Conservation (phyloP, 2,329 filamentous ascomycete species). For the Cercospora nicotianae region DNA sequence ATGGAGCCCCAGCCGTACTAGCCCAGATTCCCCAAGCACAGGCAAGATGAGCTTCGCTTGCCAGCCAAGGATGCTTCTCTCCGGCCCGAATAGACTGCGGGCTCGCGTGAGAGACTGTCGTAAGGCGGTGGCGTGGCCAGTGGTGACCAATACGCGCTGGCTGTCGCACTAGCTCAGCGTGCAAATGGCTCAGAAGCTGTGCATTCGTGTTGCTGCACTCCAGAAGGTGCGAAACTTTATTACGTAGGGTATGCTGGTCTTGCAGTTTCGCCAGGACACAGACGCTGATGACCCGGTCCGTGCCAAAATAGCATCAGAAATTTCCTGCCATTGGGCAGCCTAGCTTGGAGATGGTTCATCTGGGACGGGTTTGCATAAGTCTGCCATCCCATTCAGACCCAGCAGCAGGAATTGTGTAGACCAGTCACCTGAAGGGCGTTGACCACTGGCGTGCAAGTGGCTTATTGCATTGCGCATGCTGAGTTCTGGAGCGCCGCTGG, state of each 20-base stretch:
- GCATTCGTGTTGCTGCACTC: not conserved
- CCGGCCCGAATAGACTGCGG: constrained; percentile 20
- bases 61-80: constrained; percentile 11
- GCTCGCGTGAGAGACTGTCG: not conserved
- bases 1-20: constrained; percentile 9
- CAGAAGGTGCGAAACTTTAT: not conserved
- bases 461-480: not conserved
- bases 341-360: not conserved
- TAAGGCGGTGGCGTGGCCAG: not conserved
- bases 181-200: not conserved
- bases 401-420: not conserved
- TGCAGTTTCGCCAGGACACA: not conserved
- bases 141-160: not conserved
- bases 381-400: not conserved
- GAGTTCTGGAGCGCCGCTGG: not conserved
- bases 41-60: constrained; percentile 13
- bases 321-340: not conserved
- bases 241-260: not conserved
- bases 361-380: not conserved
- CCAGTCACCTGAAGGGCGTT: not conserved
- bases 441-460: not conserved
- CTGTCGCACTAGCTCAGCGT: not conserved
- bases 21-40: constrained; percentile 15
- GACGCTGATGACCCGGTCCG: not conserved
- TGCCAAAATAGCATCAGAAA: not conserved